Evolutionary conservation across 2,329 filamentous ascomycete species (phyloP).

Genomic region (Macrophomina pseudophaseolina): DNA sequence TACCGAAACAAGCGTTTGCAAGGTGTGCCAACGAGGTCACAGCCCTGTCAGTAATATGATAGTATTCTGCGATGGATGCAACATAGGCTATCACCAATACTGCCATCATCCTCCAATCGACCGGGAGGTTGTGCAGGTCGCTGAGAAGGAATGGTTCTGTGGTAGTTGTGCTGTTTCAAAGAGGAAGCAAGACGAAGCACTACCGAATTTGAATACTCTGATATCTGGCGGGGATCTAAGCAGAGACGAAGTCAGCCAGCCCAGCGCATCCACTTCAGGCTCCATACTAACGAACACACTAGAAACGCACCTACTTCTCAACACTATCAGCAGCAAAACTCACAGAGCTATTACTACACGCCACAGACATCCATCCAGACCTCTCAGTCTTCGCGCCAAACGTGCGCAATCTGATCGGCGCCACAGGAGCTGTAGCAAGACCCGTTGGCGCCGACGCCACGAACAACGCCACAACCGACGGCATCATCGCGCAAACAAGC

Average conservation of each 20-base stretch:
- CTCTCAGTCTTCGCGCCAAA: constrained; percentile 67
- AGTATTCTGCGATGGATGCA: constrained; percentile 85
- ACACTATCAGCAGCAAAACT: constrained; percentile 65
- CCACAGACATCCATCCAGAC: constrained; percentile 66
- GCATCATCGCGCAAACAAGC: constrained; percentile 17
- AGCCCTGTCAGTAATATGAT: constrained; percentile 78
- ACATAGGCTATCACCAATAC: constrained; percentile 78
- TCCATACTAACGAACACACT: constrained; percentile 35
- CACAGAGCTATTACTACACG: constrained; percentile 67
- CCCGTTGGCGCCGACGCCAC: constrained; percentile 25
- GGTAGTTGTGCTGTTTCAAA: constrained; percentile 57
- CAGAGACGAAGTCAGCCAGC: constrained; percentile 47
- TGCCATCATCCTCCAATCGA: constrained; percentile 79
- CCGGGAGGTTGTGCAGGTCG: constrained; percentile 69
- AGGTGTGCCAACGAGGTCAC: constrained; percentile 72
- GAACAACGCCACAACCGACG: constrained; percentile 29
- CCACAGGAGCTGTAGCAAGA: neutral
- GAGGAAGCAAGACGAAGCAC: constrained; percentile 39
- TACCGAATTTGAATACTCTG: constrained; percentile 48
- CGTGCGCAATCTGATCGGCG: constrained; percentile 34
- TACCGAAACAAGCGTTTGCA: constrained; percentile 64
- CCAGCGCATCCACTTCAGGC: neutral
- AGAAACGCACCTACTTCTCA: constrained; percentile 69
- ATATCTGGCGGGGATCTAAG: constrained; percentile 47
- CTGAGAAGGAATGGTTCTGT: constrained; percentile 75